These are phyloP conservation scores for Cunninghamia lanceolata DNA, from an alignment of 75 land plant genomes.

Conservation along the genomic window DNA sequence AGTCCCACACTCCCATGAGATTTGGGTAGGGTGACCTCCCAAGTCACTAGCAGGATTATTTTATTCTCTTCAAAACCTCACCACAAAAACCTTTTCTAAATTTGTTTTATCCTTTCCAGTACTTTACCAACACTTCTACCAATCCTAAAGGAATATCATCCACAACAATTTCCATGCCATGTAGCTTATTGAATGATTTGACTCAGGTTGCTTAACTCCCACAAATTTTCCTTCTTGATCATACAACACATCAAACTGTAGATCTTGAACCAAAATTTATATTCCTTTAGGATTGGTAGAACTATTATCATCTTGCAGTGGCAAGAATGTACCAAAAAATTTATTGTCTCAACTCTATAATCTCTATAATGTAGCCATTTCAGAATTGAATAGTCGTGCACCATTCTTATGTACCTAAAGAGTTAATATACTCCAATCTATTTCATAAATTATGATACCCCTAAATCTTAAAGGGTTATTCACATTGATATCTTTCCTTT, in stretches of 20 bases:
- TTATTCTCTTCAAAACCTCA: too few species aligned
- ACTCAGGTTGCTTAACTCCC: slow-evolving; percentile 82
- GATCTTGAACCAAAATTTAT: slow-evolving; percentile 92
- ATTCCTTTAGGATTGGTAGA: slow-evolving; percentile 79
- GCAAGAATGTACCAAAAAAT: slow-evolving; percentile 92
- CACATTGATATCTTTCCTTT: slow-evolving; percentile 81
- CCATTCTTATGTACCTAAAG: slow-evolving; percentile 68
- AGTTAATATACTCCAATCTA: slow-evolving; percentile 91
- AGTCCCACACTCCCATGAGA: too few species aligned
- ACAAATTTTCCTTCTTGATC: slow-evolving; percentile 88
- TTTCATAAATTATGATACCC: slow-evolving; percentile 91
- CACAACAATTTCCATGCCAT: slow-evolving; percentile 75
- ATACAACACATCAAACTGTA: slow-evolving; percentile 85
- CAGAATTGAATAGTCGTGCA: slow-evolving; percentile 90
- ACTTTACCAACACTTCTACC: too few species aligned
- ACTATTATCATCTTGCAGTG: slow-evolving; percentile 51
- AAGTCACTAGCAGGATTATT: too few species aligned
- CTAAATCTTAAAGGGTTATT: slow-evolving; percentile 89
- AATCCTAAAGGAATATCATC: too few species aligned
- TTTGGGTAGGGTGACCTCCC: too few species aligned
- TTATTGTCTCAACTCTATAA: slow-evolving; percentile 95
- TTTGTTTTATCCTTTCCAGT: too few species aligned
- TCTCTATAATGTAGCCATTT: slow-evolving; percentile 78
- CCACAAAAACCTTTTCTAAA: too few species aligned
- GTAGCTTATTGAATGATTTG: slow-evolving; percentile 76